phyloP scores from a whole-genome alignment of 306 rosid species.

The Inga oerstediana region DNA sequence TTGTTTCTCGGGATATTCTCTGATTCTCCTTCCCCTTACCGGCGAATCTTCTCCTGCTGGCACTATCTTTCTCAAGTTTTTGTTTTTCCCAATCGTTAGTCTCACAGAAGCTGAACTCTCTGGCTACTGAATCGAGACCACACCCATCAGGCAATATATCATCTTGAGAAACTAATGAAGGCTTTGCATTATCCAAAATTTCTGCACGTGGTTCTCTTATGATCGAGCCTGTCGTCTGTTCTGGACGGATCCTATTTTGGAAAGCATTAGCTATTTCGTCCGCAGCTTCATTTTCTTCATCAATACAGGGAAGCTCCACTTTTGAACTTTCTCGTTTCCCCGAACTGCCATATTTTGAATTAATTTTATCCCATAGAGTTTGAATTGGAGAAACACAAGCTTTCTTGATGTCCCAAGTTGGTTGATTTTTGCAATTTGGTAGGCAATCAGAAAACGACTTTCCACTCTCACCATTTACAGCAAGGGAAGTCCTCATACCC shows the following conservation, averaged over 20 bases:
- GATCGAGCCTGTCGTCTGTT: slow-evolving; percentile 39
- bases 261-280: slow-evolving; percentile 62
- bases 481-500: slow-evolving; percentile 43
- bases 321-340: slow-evolving; percentile 65
- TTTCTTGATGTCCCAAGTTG: slow-evolving; percentile 45
- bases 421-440: slow-evolving; percentile 43
- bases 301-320: slow-evolving; percentile 85
- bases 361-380: slow-evolving; percentile 73
- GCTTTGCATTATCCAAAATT: slow-evolving; percentile 49
- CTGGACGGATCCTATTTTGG: slow-evolving; percentile 43
- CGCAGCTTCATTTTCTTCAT: slow-evolving; percentile 79
- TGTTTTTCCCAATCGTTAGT: slow-evolving; percentile 52
- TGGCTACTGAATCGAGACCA: slow-evolving; percentile 55
- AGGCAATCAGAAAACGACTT: slow-evolving; percentile 62
- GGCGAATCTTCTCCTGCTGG: slow-evolving; percentile 39
- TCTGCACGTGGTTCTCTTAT: slow-evolving; percentile 64
- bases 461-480: slow-evolving; percentile 43
- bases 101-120: slow-evolving; percentile 51
- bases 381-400: slow-evolving; percentile 61
- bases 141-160: slow-evolving; percentile 41
- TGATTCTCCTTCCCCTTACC: slow-evolving; percentile 58
- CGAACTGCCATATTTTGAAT: slow-evolving; percentile 61
- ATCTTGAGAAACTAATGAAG: slow-evolving; percentile 56
- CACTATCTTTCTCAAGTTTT: slow-evolving; percentile 51
- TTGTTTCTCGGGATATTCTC: slow-evolving; percentile 50